These are phyloP conservation scores for Trichoderma virens DNA, from an alignment of 495 filamentous ascomycete species.

Conservation along the genomic window DNA sequence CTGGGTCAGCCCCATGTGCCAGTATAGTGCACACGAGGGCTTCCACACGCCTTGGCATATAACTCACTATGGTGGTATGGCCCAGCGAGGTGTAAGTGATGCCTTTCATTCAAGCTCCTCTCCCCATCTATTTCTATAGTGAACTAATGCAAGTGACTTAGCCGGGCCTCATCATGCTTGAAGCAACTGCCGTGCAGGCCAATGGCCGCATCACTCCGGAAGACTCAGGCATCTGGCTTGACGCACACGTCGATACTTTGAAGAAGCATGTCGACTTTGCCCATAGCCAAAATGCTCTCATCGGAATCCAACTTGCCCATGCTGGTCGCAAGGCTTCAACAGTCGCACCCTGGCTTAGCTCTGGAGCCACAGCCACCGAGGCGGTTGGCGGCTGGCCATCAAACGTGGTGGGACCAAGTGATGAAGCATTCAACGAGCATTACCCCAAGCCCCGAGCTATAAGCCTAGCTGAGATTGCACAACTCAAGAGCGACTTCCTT, in stretches of 20 bases:
- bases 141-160: conserved; percentile 4
- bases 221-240: conserved; percentile 63
- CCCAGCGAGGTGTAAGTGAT: conserved; percentile 48
- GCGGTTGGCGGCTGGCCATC: conserved; percentile 55
- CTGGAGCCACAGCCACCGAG: conserved; percentile 39
- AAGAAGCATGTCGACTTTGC: conserved; percentile 56
- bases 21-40: conserved; percentile 63
- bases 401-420: conserved; percentile 47
- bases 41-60: conserved; percentile 57
- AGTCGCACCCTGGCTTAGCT: conserved; percentile 55
- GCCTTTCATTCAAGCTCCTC: no score
- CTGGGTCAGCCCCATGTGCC: conserved; percentile 54
- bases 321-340: conserved; percentile 65
- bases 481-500: conserved; percentile 48
- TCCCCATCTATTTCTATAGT: no score
- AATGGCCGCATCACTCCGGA: conserved; percentile 70
- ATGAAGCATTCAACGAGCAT: conserved; percentile 44
- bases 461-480: conserved; percentile 48
- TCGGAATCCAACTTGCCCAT: conserved; percentile 69
- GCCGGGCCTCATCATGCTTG: conserved; percentile 59
- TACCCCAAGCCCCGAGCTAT: conserved; percentile 47
- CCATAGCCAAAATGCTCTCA: conserved; percentile 58
- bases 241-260: conserved; percentile 58
- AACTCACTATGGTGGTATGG: conserved; percentile 46
- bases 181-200: conserved; percentile 61